Evolutionary conservation across 208 protist genomes (phyloP).

Genomic region (Leishmania amazonensis): DNA sequence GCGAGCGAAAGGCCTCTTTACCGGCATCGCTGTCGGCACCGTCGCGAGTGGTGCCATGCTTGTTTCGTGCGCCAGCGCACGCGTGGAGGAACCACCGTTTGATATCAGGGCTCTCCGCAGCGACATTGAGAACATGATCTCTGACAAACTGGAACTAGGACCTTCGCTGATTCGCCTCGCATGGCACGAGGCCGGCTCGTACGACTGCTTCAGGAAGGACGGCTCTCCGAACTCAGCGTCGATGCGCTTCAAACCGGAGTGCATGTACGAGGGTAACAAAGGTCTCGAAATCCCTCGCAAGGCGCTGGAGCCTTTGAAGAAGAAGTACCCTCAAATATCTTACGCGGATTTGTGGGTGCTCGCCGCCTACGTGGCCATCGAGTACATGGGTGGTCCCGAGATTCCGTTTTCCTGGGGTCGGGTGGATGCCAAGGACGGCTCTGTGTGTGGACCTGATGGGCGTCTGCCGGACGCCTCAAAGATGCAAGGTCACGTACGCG

Average conservation of each 20-base stretch:
- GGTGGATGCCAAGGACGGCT: constrained; percentile 72
- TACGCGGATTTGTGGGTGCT: constrained; percentile 94
- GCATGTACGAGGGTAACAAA: constrained; percentile 78
- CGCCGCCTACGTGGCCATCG: constrained; percentile 89
- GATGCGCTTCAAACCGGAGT: constrained; percentile 86
- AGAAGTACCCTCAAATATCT: constrained; percentile 87
- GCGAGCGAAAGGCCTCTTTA: constrained; percentile 26
- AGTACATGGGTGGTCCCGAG: constrained; percentile 89
- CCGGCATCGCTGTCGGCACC: constrained; percentile 37
- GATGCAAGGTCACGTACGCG: constrained; percentile 78
- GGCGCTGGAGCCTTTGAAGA: constrained; percentile 89
- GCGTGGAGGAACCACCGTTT: constrained; percentile 50
- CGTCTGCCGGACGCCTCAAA: constrained; percentile 88
- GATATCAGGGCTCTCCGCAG: constrained; percentile 45
- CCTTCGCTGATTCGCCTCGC: constrained; percentile 77
- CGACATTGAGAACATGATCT: constrained; percentile 64
- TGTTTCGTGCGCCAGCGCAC: constrained; percentile 34
- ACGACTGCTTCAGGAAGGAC: constrained; percentile 62
- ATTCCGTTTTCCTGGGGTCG: constrained; percentile 89
- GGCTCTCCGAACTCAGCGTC: constrained; percentile 71
- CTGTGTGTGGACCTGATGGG: constrained; percentile 70
- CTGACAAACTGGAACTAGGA: constrained; percentile 47
- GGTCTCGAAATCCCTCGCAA: constrained; percentile 83
- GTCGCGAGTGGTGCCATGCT: constrained; percentile 41
- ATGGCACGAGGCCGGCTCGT: constrained; percentile 80